Base-by-base conservation (phyloP, 441 rosid species). In the Capsella rubella region DNA sequence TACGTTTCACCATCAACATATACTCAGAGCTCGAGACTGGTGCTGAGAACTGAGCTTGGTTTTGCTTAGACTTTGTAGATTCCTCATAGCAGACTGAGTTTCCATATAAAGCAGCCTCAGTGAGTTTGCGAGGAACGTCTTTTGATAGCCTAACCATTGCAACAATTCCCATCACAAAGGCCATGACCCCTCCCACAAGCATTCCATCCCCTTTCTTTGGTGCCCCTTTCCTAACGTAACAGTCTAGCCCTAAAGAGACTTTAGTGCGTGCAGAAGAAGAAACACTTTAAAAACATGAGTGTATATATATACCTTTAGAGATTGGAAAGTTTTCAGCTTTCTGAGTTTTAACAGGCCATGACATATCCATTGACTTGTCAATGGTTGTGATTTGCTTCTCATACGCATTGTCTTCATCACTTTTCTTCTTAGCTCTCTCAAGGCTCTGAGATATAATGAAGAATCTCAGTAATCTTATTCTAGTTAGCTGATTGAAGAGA, bases 61-160 rank as follows among this genome's bases (percentile, higher is more conserved):
- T 77, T 45, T 78, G 74, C 81, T 77, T 77, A 15, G 71, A 55
- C 67, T 39, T 40, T 61, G 52, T 61, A 27, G 73, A 76, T 40
- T 72, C 78, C 8, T 80, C 87, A 81, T 79, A 85, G 39, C 51
- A 74, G 39, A 84, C 84, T 11, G 84, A 77, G 76, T 72, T 78
- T 6, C 93, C 87, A 60, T 87, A 92, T 43, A 90, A 47, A 35
- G 87, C 83, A 40, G 87, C 93, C 72, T 89, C 92, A 0, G 87
- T 89, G 42, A 91, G 82, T 78, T 78, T 90, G 50, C 87, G 77
- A 27, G 98, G 98, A 82, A 90, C 72, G 82, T 80, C 86, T 28
- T 85, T 81, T 8, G 93, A 83, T 73, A 90, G 43, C 18, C 90
- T 88, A 73, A 87, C 80, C 86, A 89, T 73, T 55, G 95, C 78